A percentile compares a stretch with the other conserved stretches of the same genome.
phyloP scores from a whole-genome alignment of 179 eudicot genomes.

The Drosera spatulata region DNA sequence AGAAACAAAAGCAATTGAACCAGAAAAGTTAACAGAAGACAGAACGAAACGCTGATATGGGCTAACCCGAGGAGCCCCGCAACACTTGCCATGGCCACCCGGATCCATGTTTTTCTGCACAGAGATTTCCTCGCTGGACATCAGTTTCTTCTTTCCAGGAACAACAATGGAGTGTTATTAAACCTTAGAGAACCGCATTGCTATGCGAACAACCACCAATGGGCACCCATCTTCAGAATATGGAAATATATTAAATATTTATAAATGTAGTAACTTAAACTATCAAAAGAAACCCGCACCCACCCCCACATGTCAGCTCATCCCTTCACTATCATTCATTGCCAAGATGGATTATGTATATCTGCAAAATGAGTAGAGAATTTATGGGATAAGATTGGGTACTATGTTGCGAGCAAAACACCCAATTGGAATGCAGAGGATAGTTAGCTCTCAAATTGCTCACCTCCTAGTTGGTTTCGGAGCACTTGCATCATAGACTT shows the following conservation, averaged over 20 bases:
- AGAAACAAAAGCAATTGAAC: background rate
- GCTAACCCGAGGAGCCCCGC: conserved; percentile 17
- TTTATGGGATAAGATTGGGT: too few relatives aligned
- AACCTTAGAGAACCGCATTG: background rate
- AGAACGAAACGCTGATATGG: background rate
- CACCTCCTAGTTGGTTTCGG: too few relatives aligned
- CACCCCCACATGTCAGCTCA: background rate
- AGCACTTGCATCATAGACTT: too few relatives aligned
- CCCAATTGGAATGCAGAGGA: too few relatives aligned
- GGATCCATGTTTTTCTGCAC: conserved; percentile 37
- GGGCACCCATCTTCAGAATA: background rate
- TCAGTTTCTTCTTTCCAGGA: background rate
- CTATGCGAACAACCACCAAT: background rate
- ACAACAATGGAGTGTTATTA: background rate
- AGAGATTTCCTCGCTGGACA: conserved; percentile 8
- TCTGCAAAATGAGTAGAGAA: too few relatives aligned
- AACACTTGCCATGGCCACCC: conserved; percentile 33
- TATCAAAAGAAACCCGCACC: background rate
- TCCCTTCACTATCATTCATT: background rate
- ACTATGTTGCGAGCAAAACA: too few relatives aligned
- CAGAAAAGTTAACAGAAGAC: background rate
- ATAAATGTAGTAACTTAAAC: background rate
- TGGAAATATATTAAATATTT: background rate
- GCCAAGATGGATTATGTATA: too few relatives aligned
- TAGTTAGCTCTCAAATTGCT: too few relatives aligned